Percentiles rank a stretch among this genome's conserved stretches.
These are phyloP conservation scores for Leccinum proximum DNA, from an alignment of 1,284 basidiomycete genomes.

Conservation along the genomic window DNA sequence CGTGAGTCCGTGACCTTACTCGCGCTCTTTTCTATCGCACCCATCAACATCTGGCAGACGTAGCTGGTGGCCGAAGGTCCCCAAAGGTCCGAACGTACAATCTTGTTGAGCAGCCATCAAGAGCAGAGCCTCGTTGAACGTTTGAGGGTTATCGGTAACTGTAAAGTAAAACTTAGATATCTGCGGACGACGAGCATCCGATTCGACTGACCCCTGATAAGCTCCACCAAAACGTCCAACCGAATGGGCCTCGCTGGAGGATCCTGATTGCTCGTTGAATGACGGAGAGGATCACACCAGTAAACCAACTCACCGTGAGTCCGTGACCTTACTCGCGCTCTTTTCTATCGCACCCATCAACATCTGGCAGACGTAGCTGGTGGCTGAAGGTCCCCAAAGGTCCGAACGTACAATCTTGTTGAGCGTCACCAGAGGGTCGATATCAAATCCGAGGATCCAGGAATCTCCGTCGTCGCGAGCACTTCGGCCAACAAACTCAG, in stretches of 20 bases:
- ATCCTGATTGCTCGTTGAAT: constrained; percentile 33
- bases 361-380: constrained; percentile 83
- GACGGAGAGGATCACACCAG: not conserved
- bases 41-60: constrained; percentile 85
- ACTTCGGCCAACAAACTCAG: constrained; percentile 72
- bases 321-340: constrained; percentile 54
- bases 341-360: constrained; percentile 81
- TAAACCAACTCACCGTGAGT: constrained; percentile 35
- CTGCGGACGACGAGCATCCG: constrained; percentile 1
- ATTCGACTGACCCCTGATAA: constrained; percentile 67
- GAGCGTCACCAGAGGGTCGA: constrained; percentile 69
- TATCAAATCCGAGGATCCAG: constrained; percentile 71
- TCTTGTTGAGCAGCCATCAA: constrained; percentile 58
- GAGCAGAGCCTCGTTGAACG: constrained; percentile 92
- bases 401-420: constrained; percentile 55
- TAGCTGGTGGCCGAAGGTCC: constrained; percentile 69
- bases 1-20: constrained; percentile 42
- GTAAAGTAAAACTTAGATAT: constrained; percentile 4
- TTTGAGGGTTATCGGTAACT: constrained; percentile 92
- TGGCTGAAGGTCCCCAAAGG: constrained; percentile 50
- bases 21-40: constrained; percentile 72
- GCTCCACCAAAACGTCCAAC: constrained; percentile 82
- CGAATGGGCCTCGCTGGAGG: constrained; percentile 52
- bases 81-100: constrained; percentile 47
- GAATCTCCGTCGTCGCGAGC: constrained; percentile 58